These are phyloP conservation scores for Neurospora sp. DNA, from an alignment of 495 filamentous ascomycete genomes.

Conservation along the genomic window DNA sequence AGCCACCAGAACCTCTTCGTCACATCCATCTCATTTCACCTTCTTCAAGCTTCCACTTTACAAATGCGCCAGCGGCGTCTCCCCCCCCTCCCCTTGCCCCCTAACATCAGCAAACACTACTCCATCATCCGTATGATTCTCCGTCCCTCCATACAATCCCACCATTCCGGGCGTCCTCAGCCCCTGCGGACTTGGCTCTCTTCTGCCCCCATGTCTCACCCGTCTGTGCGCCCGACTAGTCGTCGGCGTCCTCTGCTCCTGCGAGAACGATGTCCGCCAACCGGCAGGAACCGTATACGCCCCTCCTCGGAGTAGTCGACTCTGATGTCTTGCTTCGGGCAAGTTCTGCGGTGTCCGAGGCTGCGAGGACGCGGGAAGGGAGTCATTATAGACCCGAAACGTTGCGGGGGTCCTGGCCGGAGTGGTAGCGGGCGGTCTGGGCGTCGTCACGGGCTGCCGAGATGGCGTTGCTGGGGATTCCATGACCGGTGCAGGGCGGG, in stretches of 20 bases:
- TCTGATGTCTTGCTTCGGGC: slow-evolving; percentile 39
- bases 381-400: slow-evolving; percentile 42
- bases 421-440: not conserved
- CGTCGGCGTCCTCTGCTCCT: slow-evolving; percentile 5
- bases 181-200: slow-evolving; percentile 22
- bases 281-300: slow-evolving; percentile 34
- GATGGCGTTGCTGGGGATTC: not conserved
- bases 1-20: not conserved
- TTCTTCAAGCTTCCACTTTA: not conserved
- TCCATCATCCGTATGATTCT: slow-evolving; percentile 33
- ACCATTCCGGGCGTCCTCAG: slow-evolving; percentile 28
- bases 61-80: not conserved
- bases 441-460: not conserved
- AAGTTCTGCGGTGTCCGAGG: slow-evolving; percentile 47
- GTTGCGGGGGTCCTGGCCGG: not conserved
- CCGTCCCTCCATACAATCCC: slow-evolving; percentile 36
- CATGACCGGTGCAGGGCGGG: not conserved
- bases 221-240: slow-evolving; percentile 3
- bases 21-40: not conserved
- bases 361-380: slow-evolving; percentile 36
- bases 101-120: slow-evolving; percentile 22
- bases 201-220: slow-evolving; percentile 4
- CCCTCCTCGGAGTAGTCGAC: slow-evolving; percentile 25
- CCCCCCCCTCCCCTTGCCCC: not conserved
- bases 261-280: slow-evolving; percentile 8